Evolutionary conservation across 768 basidiomycete species (phyloP).

Genomic region (Auricularia sp.): DNA sequence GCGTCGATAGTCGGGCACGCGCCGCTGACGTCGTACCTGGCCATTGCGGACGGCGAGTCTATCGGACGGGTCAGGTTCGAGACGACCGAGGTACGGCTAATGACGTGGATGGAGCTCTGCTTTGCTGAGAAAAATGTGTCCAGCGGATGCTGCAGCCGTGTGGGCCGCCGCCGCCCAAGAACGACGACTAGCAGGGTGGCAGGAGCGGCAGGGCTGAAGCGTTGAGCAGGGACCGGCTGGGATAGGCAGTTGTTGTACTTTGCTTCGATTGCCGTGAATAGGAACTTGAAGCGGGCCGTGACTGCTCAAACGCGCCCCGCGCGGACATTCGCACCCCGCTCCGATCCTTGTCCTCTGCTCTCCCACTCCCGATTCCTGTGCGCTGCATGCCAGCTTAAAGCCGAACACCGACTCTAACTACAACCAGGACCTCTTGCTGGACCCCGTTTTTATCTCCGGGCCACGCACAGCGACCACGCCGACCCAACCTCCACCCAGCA

Average conservation of each 20-base stretch:
- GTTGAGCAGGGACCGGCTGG: neutral
- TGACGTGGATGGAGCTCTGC: constrained; percentile 6
- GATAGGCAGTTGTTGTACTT: neutral
- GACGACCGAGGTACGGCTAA: constrained; percentile 73
- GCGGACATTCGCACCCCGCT: too few relatives aligned
- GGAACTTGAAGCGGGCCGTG: neutral
- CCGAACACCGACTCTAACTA: neutral
- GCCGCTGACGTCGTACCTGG: constrained; percentile 72
- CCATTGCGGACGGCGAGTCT: constrained; percentile 92
- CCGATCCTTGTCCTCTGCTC: neutral
- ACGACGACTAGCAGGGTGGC: constrained; percentile 43
- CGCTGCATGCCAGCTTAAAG: neutral
- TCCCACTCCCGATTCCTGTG: neutral
- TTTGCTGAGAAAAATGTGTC: neutral
- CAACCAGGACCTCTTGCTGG: neutral
- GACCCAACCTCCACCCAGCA: neutral
- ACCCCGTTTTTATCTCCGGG: too few relatives aligned
- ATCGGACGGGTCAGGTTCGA: constrained; percentile 85
- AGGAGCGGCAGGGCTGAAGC: neutral
- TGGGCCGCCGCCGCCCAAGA: constrained; percentile 83
- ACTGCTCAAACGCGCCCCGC: too few relatives aligned
- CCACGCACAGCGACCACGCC: neutral
- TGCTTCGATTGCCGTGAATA: neutral
- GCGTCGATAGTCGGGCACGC: constrained; percentile 90
- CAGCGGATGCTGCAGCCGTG: constrained; percentile 94